Evolutionary conservation across 2,329 filamentous ascomycete genomes (phyloP), one percentile per base, ranked within the genome.

Genomic region (Scytalidium lignicola): DNA sequence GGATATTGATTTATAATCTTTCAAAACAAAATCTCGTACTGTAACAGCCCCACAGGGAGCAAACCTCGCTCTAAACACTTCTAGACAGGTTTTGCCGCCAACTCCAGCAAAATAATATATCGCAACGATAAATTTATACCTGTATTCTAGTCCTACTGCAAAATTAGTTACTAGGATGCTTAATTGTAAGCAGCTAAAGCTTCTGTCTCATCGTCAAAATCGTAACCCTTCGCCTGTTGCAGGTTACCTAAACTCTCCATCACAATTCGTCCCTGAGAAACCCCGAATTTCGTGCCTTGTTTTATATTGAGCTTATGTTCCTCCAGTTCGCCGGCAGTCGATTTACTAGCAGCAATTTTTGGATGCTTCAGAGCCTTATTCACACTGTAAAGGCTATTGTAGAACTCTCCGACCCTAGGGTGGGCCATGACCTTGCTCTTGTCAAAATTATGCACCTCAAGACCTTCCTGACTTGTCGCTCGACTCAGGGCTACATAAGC

Each of bases 401-500:
- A 99, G 64, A 99, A 99, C 2, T 76, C 76, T 5, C 89, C 76
- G 17, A 99, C 93, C 59, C 83, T 83, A 1, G 89, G 85, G 64
- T 99, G 93, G 2, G 95, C 93, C 83, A 96, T 91, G 21, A 99
- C 92, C 69, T 95, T 97, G 53, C 73, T 79, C 57, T 89, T 87
- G 61, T 96, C 88, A 61, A 99, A 99, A 29, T 89, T 79, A 44
- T 92, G 68, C 12, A 99, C 91, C 63, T 96, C 90, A 18, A 99
- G 72, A 1, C 93, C 93, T 17, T 82, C 78, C 71, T 96, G 90
- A 51, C 79, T 88, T 1, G 90, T 95, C 13, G 93, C 93, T 68
- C 93, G 88, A 73, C 89, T 95, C 13, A 99, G 80, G 46, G 93
- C 93, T 46, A 99, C 93, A 63, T 99, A 99, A 5, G 93, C 93